Conservation (phyloP, 129 eudicot genomes). For the Dittrichia graveolens region DNA sequence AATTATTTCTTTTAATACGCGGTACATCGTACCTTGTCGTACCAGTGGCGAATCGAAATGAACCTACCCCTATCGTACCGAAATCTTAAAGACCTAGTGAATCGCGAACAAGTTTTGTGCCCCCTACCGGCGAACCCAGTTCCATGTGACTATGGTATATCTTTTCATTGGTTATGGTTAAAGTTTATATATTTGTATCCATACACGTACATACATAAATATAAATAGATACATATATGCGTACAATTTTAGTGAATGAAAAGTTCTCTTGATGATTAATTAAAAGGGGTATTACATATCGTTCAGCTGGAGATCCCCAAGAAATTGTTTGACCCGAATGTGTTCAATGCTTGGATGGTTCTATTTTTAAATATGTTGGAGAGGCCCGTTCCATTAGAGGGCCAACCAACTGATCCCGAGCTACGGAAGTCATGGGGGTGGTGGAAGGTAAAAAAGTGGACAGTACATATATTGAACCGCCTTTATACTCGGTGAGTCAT, state of each 20-base stretch:
- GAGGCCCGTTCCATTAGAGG: constrained; percentile 92
- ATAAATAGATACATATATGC: neutral
- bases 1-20: no score
- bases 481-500: constrained; percentile 73
- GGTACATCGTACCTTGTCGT: no score
- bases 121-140: no score
- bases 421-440: constrained; percentile 95
- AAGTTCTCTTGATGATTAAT: constrained; percentile 1
- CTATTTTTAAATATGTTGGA: constrained; percentile 82
- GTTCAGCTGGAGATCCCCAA: constrained; percentile 90
- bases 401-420: constrained; percentile 90
- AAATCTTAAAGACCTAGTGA: no score
- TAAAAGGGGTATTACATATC: constrained; percentile 8
- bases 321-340: constrained; percentile 79
- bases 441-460: constrained; percentile 99
- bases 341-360: constrained; percentile 97
- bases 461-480: constrained; percentile 87
- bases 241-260: neutral
- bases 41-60: no score
- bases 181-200: neutral
- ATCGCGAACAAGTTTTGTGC: no score
- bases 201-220: neutral
- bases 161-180: constrained; percentile 1
- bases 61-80: no score
- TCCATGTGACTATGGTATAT: no score